A percentile compares a stretch with the other conserved stretches of the same genome.
Evolutionary conservation across 2,329 filamentous ascomycete species (phyloP).

Genomic region (Fusarium sp.): DNA sequence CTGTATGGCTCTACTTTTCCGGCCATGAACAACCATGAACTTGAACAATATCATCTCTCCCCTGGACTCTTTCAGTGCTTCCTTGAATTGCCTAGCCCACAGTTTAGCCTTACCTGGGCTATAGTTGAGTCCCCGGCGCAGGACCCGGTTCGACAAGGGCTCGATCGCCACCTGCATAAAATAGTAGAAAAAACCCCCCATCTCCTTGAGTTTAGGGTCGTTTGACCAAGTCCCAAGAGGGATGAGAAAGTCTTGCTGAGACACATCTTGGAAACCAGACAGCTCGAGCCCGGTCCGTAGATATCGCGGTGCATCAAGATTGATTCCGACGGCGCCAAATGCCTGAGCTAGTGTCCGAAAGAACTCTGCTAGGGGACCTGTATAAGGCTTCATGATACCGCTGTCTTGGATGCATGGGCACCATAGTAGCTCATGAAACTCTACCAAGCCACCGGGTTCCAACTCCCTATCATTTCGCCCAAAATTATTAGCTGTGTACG

Average conservation of each 20-base stretch:
- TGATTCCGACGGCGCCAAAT: not conserved
- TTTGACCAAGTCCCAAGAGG: not conserved
- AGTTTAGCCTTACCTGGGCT: not conserved
- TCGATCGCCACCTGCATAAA: not conserved
- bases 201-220: not conserved
- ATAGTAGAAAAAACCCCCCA: not conserved
- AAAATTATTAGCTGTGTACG: not conserved
- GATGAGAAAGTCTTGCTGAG: not conserved
- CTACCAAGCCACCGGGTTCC: not conserved
- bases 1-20: not conserved
- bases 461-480: not conserved
- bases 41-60: not conserved
- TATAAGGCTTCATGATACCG: not conserved
- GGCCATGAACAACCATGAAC: not conserved
- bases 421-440: not conserved
- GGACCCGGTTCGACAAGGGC: not conserved
- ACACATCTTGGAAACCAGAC: not conserved
- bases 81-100: not conserved
- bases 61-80: not conserved
- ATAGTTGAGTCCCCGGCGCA: not conserved
- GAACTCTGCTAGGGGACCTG: not conserved
- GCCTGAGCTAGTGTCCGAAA: not conserved
- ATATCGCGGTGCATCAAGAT: not conserved
- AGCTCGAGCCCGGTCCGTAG: not conserved
- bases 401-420: not conserved